These are phyloP conservation scores for Elongisporangium anandrum DNA, from an alignment of 352 stramenopile species.

Conservation along the genomic window DNA sequence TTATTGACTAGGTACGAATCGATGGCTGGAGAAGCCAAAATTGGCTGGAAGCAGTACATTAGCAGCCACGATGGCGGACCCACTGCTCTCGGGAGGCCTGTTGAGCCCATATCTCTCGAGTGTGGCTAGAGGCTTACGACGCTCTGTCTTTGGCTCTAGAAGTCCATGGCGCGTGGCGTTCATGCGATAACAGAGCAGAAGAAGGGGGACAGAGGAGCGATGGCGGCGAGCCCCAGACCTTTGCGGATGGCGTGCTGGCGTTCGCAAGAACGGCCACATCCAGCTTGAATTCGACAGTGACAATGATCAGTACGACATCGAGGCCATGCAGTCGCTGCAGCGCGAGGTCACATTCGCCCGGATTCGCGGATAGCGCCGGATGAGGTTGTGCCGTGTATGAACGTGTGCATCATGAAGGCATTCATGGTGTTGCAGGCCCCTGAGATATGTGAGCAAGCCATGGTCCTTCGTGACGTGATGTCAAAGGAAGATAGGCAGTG, in stretches of 20 bases:
- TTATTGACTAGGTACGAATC: neutral
- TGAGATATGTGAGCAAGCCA: conserved; percentile 45
- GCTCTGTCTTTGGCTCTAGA: neutral
- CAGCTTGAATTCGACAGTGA: conserved; percentile 42
- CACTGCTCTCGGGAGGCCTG: neutral
- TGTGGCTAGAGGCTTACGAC: too few relatives aligned
- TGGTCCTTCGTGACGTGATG: conserved; percentile 58
- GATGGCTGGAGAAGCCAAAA: too few relatives aligned
- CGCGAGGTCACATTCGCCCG: conserved; percentile 3
- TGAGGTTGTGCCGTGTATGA: conserved; percentile 27
- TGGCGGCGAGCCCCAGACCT: conserved; percentile 13
- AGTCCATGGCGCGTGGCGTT: conserved; percentile 17
- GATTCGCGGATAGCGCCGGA: neutral
- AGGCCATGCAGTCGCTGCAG: conserved; percentile 15
- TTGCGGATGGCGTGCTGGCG: conserved; percentile 40
- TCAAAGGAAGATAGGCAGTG: conserved; percentile 85
- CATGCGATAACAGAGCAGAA: conserved; percentile 19
- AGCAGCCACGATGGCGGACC: neutral
- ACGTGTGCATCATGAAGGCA: conserved; percentile 86
- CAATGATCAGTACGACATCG: conserved; percentile 42
- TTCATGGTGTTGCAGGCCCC: conserved; percentile 63
- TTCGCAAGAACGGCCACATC: conserved; percentile 41
- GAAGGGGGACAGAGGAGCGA: conserved; percentile 2
- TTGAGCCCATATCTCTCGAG: too few relatives aligned
- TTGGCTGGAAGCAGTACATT: too few relatives aligned